Base-by-base conservation (phyloP, 2,329 filamentous ascomycete genomes). In the Diaporthe helianthi region DNA sequence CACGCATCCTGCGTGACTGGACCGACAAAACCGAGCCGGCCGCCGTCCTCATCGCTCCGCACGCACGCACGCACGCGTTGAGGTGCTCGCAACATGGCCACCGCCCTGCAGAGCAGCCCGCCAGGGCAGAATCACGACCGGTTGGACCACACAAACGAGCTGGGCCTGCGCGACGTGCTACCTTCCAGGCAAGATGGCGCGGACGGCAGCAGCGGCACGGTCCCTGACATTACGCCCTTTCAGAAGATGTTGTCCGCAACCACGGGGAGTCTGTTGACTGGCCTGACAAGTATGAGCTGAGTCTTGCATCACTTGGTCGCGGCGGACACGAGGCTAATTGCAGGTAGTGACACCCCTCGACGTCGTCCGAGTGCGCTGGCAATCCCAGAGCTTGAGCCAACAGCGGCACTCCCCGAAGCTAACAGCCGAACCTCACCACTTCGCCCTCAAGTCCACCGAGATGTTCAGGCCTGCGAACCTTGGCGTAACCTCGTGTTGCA, bases 221-320 rank as follows among this genome's bases (percentile, higher is more conserved):
- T 60, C 19, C 58, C 68, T 38, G 90, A 95, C 71, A 93, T 97
- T 73, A 94, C 94, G 6, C 87, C 94, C 26, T 81, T 86, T 15
- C 95, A 98, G 83, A 96, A 95, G 83, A 99, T 99, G 96, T 80
- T 97, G 67, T 97, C 95, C 68, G 96, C 96, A 61, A 93, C 95
- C 73, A 91, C 92, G 67, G 96, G 96, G 70, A 98, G 94, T 80
- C 82, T 99, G 69, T 80, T 98, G 72, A 98, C 95, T 10, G 96
- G 94, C 24, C 80, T 98, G 31, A 86, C 98, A 51, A 93, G 94
- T 97, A 85, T 73, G 87, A 69, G 31, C 1, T 13, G 22, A 36
- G 8, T 36, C 54, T 69, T 49, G n/a, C 53, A 36, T 46, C 31
- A 8, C 12, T 63, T 24, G 44, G 29, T 52, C 31, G 29, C 44